phyloP scores from a whole-genome alignment of 2,329 filamentous ascomycete species.

The Trichophyton equinum region DNA sequence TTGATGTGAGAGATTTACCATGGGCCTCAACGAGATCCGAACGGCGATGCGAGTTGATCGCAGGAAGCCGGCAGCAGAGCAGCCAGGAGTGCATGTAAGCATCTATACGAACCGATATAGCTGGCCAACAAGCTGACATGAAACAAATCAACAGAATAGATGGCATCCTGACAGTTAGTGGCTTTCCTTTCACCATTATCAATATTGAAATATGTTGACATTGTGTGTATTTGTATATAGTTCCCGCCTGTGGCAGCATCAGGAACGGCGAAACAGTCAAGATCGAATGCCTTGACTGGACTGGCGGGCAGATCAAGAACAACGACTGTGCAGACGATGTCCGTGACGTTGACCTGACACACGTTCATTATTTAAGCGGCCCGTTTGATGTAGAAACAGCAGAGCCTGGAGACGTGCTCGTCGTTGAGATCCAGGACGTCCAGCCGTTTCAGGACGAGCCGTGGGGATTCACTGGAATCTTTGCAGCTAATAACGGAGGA shows the following conservation, averaged over 20 bases:
- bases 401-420: constrained; percentile 69
- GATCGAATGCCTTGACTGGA: constrained; percentile 83
- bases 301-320: constrained; percentile 68
- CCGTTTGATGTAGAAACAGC: constrained; percentile 79
- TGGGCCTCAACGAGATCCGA: constrained; percentile 43
- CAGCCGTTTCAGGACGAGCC: constrained; percentile 75
- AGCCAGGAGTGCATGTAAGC: constrained; percentile 57
- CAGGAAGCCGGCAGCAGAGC: constrained; percentile 57
- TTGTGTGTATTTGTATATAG: constrained; percentile 33
- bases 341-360: constrained; percentile 69
- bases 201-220: constrained; percentile 36
- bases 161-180: constrained; percentile 66
- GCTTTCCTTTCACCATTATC: not conserved
- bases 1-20: constrained; percentile 11
- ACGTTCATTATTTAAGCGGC: constrained; percentile 76
- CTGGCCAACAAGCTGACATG: not conserved
- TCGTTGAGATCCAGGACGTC: constrained; percentile 87
- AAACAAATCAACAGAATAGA: constrained; percentile 50
- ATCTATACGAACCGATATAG: not conserved
- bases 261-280: constrained; percentile 79
- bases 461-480: constrained; percentile 83
- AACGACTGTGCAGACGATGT: constrained; percentile 84
- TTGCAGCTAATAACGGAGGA: constrained; percentile 68
- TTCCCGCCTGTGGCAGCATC: constrained; percentile 61
- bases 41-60: constrained; percentile 62